These are phyloP conservation scores for Arabidopsis thaliana DNA, from an alignment of 345 rosid species.

Conservation along the genomic window TAIR10.1 NC_003076.8:1720001-1720500, in stretches of 20 bases:
- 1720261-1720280: constrained; percentile 89
- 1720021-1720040: constrained; percentile 66
- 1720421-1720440: constrained; percentile 69
- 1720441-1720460: constrained; percentile 83
- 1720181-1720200: constrained; percentile 2
- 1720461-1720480: constrained; percentile 87
- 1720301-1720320: constrained; percentile 78
- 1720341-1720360: constrained; percentile 94
- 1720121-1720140: constrained; percentile 66
- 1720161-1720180: not conserved
- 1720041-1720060: constrained; percentile 93
- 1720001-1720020: constrained; percentile 97
- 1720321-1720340: constrained; percentile 92
- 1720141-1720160: constrained; percentile 75
- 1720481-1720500: constrained; percentile 7
- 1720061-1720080: constrained; percentile 95
- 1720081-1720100: constrained; percentile 91
- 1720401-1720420: constrained; percentile 67
- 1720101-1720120: constrained; percentile 85
- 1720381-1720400: constrained; percentile 64
- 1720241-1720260: constrained; percentile 98
- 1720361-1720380: constrained; percentile 88
- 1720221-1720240: not conserved
- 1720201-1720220: no score
- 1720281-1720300: constrained; percentile 91